Evolutionary conservation across 208 protist species (phyloP), one percentile per base, ranked within the genome.

Genomic region (Acanthamoeba healyi): DNA sequence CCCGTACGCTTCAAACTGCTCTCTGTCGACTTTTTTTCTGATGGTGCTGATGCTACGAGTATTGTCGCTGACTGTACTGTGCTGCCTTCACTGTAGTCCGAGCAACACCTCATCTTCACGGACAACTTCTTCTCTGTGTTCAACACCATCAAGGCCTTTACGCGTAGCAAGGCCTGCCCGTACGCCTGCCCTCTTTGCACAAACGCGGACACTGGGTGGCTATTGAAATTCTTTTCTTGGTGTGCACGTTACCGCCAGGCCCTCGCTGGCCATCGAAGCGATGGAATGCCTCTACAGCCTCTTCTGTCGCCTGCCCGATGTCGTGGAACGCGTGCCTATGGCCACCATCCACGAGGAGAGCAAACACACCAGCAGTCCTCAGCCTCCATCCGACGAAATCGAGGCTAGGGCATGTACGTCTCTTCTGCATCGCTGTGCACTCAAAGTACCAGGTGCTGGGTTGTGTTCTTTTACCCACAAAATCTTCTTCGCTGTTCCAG

Each of bases 261-360:
- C 74, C 3, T 19, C 40, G 22, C 74, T 84, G 74, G 74, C 74
- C 9, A 84, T 84, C 19, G 74, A 84, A 38, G 74, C 74, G 5
- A 84, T 84, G 74, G 74, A 84, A 24, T 84, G 74, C 74, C 36
- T 84, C 9, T 84, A 84, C 42, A 84, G 26, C 36, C 74, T 84
- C 40, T 84, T 29, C 29, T 84, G 24, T 7, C 36, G 36, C 24
- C 36, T 84, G 5, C 74, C 74, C 29, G 74, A 84, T 6, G 26
- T 36, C 5, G 29, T 67, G 26, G 61, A 67, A 22, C 61, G 4
- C 61, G 61, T 32, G 19, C 61, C 61, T 17, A 67, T 32, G 26
- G 61, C 19, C 26, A 32, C 29, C 19, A 32, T 67, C 26, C 61
- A 67, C 26, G 61, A 67, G 61, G 61, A 67, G 22, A 67, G 10